phyloP scores from a whole-genome alignment of 1,139 yeast species.

The Scheffersomyces insectosa region DNA sequence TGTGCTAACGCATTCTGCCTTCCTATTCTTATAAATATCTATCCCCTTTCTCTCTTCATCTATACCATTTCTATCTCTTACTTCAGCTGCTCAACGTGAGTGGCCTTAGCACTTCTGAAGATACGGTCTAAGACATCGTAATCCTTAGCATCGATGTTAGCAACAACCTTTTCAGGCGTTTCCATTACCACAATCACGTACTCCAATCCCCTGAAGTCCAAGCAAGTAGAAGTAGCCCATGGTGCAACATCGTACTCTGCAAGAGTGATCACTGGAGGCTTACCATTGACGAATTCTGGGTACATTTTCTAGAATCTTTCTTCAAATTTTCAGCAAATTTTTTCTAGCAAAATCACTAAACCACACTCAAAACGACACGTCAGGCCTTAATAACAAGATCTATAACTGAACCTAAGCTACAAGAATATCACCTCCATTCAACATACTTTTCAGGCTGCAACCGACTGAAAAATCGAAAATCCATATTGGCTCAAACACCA shows the following conservation, averaged over 20 bases:
- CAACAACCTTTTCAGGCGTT: slow-evolving; percentile 44
- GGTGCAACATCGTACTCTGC: slow-evolving; percentile 51
- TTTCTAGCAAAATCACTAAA: no score
- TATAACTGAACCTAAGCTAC: no score
- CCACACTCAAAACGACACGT: no score
- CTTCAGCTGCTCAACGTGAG: slow-evolving; percentile 9
- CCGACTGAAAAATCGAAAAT: no score
- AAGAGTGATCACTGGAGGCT: slow-evolving; percentile 49
- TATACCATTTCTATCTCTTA: background rate
- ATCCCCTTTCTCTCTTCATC: background rate
- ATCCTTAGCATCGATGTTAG: slow-evolving; percentile 39
- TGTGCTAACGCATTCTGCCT: no score
- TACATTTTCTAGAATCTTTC: slow-evolving; percentile 13
- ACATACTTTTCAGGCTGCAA: no score
- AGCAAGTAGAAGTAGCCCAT: slow-evolving; percentile 54
- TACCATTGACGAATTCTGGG: slow-evolving; percentile 46
- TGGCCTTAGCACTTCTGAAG: slow-evolving; percentile 46
- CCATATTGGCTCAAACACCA: no score
- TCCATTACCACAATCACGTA: slow-evolving; percentile 52
- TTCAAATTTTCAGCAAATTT: no score
- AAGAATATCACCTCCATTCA: no score
- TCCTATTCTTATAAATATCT: background rate
- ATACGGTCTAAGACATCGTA: slow-evolving; percentile 40
- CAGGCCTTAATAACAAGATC: no score
- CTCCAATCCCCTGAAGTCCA: slow-evolving; percentile 37